Conservation (phyloP, 2,329 filamentous ascomycete genomes). For the Pseudogymnoascus sp. region DNA sequence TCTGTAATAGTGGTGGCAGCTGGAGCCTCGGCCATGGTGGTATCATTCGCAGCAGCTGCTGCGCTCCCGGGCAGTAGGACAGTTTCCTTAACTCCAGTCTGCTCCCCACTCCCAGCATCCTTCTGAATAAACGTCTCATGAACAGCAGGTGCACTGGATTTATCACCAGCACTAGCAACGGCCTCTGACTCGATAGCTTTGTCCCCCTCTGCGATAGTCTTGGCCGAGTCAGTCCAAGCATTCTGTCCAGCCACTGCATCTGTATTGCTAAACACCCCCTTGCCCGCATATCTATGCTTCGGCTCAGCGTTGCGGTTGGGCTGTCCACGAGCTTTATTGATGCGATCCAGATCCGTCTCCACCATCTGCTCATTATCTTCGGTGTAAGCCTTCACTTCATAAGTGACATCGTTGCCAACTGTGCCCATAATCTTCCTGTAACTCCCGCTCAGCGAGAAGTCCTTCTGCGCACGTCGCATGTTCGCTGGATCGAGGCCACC, state of each 20-base stretch:
- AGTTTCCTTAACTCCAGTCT: slow-evolving; percentile 18
- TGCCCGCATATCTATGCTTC: background rate
- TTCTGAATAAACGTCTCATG: slow-evolving; percentile 26
- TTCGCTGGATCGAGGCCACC: slow-evolving; percentile 72
- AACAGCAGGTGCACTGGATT: slow-evolving; percentile 14
- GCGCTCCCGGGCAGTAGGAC: background rate
- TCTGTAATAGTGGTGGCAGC: background rate
- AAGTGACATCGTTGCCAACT: slow-evolving; percentile 51
- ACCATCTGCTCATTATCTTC: slow-evolving; percentile 76
- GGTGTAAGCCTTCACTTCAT: slow-evolving; percentile 61
- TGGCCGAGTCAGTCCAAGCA: slow-evolving; percentile 21
- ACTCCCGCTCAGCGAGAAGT: slow-evolving; percentile 78
- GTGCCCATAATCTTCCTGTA: slow-evolving; percentile 81
- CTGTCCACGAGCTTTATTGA: slow-evolving; percentile 15
- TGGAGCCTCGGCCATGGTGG: background rate
- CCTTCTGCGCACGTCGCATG: slow-evolving; percentile 80
- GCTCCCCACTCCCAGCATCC: slow-evolving; percentile 24
- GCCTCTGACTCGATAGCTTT: background rate
- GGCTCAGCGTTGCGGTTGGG: slow-evolving; percentile 9
- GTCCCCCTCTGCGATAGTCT: slow-evolving; percentile 8
- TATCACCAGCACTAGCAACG: slow-evolving; percentile 14
- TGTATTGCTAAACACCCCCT: background rate
- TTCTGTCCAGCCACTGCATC: slow-evolving; percentile 18
- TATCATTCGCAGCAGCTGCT: background rate
- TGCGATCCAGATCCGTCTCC: slow-evolving; percentile 68